Percentiles rank a stretch among this genome's conserved stretches.
Evolutionary conservation across 1,284 basidiomycete species (phyloP).

Genomic region (Cronartium quercuum): DNA sequence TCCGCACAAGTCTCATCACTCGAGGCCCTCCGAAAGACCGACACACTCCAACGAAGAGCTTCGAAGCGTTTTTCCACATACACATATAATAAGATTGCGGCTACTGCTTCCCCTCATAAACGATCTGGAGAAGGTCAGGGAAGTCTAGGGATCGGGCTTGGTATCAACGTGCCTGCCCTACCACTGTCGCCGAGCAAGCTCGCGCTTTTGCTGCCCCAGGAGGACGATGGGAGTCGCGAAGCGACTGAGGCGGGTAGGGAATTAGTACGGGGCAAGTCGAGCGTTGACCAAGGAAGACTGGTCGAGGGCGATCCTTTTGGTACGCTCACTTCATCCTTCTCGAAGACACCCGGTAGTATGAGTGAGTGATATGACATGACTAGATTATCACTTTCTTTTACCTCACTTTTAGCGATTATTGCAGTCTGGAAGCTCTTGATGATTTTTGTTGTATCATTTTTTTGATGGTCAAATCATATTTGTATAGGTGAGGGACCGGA

Average conservation of each 20-base stretch:
- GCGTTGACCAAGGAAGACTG: background rate
- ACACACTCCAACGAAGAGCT: constrained; percentile 80
- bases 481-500: background rate
- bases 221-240: constrained; percentile 13
- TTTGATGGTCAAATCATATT: background rate
- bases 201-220: constrained; percentile 13
- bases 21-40: constrained; percentile 77
- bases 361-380: background rate
- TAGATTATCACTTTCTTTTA: too few relatives aligned
- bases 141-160: constrained; percentile 7
- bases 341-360: background rate
- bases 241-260: constrained; percentile 10
- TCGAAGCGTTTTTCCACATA: constrained; percentile 96
- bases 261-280: constrained; percentile 6
- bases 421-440: background rate
- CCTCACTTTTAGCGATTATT: too few relatives aligned
- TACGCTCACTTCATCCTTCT: background rate
- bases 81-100: constrained; percentile 87
- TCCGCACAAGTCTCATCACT: constrained; percentile 61
- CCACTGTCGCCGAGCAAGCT: constrained; percentile 25
- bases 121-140: constrained; percentile 2
- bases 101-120: constrained; percentile 40
- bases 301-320: background rate
- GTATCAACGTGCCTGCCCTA: constrained; percentile 19
- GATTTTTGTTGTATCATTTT: background rate